Evolutionary conservation across 1,139 yeast genomes (phyloP).

Genomic region (Groenewaldozyma auringiensis): DNA sequence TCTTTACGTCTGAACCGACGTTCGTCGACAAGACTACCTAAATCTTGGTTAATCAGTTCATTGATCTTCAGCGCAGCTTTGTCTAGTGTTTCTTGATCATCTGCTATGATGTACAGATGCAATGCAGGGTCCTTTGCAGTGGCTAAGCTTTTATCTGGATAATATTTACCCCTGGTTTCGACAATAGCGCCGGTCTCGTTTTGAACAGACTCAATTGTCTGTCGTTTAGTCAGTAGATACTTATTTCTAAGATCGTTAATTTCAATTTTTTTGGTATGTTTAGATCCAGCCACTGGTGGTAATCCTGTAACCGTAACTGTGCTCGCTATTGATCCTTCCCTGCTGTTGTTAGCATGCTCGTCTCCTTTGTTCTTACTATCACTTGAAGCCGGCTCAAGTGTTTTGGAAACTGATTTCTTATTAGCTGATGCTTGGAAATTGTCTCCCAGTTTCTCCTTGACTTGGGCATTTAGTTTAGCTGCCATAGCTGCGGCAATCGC

Average conservation of each 20-base stretch:
- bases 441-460: conserved; percentile 9
- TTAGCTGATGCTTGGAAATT: background rate
- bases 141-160: conserved; percentile 32
- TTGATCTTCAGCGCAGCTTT: conserved; percentile 28
- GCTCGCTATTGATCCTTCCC: conserved; percentile 4
- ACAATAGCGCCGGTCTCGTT: conserved; percentile 31
- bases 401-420: background rate
- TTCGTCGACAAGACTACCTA: conserved; percentile 30
- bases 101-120: conserved; percentile 29
- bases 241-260: conserved; percentile 35
- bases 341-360: background rate
- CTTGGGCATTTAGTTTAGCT: conserved; percentile 30
- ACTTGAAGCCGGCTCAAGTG: conserved; percentile 1
- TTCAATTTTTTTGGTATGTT: conserved; percentile 26
- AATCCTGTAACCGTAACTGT: background rate
- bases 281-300: background rate
- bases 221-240: conserved; percentile 32
- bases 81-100: conserved; percentile 25
- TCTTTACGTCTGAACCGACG: conserved; percentile 24
- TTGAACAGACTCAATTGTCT: conserved; percentile 28
- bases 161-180: conserved; percentile 32
- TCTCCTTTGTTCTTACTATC: background rate
- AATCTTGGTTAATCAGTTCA: conserved; percentile 28
- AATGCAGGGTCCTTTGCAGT: conserved; percentile 32
- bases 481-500: conserved; percentile 31